These are phyloP conservation scores for Peltaster fructicola DNA, from an alignment of 2,329 filamentous ascomycete genomes.

Conservation along the genomic window DNA sequence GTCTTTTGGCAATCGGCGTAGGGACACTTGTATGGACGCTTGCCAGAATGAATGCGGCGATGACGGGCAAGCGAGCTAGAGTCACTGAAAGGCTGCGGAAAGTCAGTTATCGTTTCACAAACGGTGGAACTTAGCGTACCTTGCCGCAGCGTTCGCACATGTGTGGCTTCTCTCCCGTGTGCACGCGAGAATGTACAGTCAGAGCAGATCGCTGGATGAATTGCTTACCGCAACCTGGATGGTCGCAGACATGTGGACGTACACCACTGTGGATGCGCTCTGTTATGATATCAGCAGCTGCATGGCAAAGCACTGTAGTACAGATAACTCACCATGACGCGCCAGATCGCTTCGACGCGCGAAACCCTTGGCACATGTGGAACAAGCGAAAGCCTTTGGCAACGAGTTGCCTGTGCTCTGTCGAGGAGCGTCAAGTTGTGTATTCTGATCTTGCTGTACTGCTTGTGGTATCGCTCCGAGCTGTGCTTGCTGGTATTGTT, in stretches of 20 bases:
- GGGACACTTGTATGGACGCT: slow-evolving; percentile 91
- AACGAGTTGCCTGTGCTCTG: slow-evolving; percentile 29
- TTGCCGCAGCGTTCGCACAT: slow-evolving; percentile 95
- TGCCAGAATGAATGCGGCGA: slow-evolving; percentile 85
- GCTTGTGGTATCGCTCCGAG: slow-evolving; percentile 16
- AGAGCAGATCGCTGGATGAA: slow-evolving; percentile 94
- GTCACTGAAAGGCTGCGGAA: slow-evolving; percentile 71
- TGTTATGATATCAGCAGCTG: slow-evolving; percentile 26
- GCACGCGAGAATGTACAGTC: slow-evolving; percentile 86
- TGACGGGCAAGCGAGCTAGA: slow-evolving; percentile 87
- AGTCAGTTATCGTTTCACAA: slow-evolving; percentile 1
- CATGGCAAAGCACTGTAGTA: background rate
- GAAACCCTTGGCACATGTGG: slow-evolving; percentile 79
- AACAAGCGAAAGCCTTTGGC: slow-evolving; percentile 72
- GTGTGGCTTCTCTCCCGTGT: slow-evolving; percentile 96
- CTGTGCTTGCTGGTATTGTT: slow-evolving; percentile 23
- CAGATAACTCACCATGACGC: slow-evolving; percentile 60
- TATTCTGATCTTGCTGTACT: slow-evolving; percentile 19
- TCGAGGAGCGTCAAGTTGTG: slow-evolving; percentile 16
- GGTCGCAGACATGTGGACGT: slow-evolving; percentile 83
- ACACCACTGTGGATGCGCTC: slow-evolving; percentile 91
- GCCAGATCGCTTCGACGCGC: slow-evolving; percentile 85
- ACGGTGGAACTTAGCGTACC: slow-evolving; percentile 34
- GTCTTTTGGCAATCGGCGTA: slow-evolving; percentile 98
- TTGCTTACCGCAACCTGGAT: slow-evolving; percentile 74